A percentile compares a stretch with the other conserved stretches of the same genome.
Evolutionary conservation across 306 rosid species (phyloP).

Genomic region (Rosa multiflora): DNA sequence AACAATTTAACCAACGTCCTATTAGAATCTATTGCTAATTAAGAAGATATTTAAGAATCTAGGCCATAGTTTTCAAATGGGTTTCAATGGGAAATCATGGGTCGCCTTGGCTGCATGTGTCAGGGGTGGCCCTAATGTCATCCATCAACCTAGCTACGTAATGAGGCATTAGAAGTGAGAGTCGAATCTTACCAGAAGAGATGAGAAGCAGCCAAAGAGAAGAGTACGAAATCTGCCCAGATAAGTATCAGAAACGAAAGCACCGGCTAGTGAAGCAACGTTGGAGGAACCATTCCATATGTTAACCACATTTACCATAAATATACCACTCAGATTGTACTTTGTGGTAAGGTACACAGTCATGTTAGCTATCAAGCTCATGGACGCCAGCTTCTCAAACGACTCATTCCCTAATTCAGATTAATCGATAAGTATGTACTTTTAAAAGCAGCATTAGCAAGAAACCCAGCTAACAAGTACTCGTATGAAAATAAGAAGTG

Average conservation of each 20-base stretch:
- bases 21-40: no score
- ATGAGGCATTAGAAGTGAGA: not conserved
- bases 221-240: slow-evolving; percentile 74
- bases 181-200: slow-evolving; percentile 56
- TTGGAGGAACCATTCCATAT: slow-evolving; percentile 79
- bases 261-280: slow-evolving; percentile 60
- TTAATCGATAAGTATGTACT: not conserved
- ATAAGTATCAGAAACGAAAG: slow-evolving; percentile 74
- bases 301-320: slow-evolving; percentile 57
- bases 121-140: no score
- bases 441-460: not conserved
- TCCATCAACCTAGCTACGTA: not conserved
- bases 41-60: no score
- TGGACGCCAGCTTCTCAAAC: slow-evolving; percentile 87
- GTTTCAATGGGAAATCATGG: no score
- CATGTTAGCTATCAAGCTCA: slow-evolving; percentile 73
- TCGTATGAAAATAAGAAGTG: not conserved
- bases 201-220: slow-evolving; percentile 54
- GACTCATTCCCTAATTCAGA: slow-evolving; percentile 58
- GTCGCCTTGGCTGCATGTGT: no score
- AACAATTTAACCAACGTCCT: not conserved
- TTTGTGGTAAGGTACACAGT: slow-evolving; percentile 48
- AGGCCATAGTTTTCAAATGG: no score
- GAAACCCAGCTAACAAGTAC: not conserved
- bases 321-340: slow-evolving; percentile 55